phyloP scores from a whole-genome alignment of 305 asterid species.

The Fraxinus latifolia region DNA sequence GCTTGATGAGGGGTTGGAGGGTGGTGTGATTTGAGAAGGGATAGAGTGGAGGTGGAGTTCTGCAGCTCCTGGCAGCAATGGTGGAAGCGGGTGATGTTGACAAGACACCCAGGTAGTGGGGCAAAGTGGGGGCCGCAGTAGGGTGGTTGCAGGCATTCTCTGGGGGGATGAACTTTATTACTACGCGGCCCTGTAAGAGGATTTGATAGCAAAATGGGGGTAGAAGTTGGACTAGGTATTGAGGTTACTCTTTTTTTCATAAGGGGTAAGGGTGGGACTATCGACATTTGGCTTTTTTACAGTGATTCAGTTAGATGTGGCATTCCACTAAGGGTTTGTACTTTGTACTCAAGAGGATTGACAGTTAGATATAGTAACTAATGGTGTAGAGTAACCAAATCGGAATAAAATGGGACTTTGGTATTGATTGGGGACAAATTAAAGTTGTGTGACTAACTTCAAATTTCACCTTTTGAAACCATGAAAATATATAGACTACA shows the following conservation, averaged over 20 bases:
- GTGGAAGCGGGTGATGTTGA: conserved; percentile 19
- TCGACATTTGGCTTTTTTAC: background rate
- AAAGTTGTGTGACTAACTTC: background rate
- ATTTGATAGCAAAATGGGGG: background rate
- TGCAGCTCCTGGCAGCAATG: conserved; percentile 25
- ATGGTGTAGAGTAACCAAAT: background rate
- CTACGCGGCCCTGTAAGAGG: background rate
- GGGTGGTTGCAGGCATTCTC: conserved; percentile 45
- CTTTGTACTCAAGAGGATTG: background rate
- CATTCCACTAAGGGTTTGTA: background rate
- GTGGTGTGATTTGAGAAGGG: conserved; percentile 29
- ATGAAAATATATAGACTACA: background rate
- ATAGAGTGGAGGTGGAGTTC: conserved; percentile 30
- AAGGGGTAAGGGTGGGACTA: background rate
- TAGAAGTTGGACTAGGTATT: background rate
- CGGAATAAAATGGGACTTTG: background rate
- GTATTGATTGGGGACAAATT: background rate
- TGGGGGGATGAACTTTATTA: conserved; percentile 6
- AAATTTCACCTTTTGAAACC: background rate
- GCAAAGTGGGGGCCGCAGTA: conserved; percentile 30
- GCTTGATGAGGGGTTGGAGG: conserved; percentile 2
- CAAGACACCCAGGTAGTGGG: conserved; percentile 7
- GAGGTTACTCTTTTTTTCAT: background rate
- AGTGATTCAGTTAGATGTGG: background rate
- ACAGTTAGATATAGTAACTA: background rate